Evolutionary conservation across 148 eudicot species (phyloP).

Genomic region (Nepenthes mirabilis): DNA sequence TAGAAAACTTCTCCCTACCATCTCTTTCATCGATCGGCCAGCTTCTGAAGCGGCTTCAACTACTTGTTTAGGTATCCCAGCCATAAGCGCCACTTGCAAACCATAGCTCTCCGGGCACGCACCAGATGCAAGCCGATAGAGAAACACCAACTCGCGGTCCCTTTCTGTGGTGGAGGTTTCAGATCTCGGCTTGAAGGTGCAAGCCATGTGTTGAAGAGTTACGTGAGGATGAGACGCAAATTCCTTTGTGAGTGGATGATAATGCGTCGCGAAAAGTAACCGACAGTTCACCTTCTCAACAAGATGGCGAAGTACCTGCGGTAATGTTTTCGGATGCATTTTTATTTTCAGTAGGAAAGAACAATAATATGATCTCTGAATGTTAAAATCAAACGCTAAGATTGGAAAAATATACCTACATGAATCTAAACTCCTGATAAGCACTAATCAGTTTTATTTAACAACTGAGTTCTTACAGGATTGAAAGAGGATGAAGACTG

Average conservation of each 20-base stretch:
- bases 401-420: too few species aligned
- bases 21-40: slow-evolving; percentile 53
- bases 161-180: slow-evolving; percentile 12
- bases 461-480: too few species aligned
- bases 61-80: slow-evolving; percentile 70
- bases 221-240: slow-evolving; percentile 84
- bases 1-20: slow-evolving; percentile 58
- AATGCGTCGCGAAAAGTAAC: slow-evolving; percentile 89
- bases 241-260: slow-evolving; percentile 94
- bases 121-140: slow-evolving; percentile 67
- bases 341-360: not conserved
- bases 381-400: too few species aligned
- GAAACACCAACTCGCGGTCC: slow-evolving; percentile 52
- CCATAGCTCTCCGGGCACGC: slow-evolving; percentile 96
- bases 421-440: too few species aligned
- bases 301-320: slow-evolving; percentile 89
- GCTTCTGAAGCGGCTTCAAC: slow-evolving; percentile 62
- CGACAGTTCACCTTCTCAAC: slow-evolving; percentile 86
- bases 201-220: slow-evolving; percentile 80
- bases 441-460: too few species aligned
- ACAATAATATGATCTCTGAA: not conserved
- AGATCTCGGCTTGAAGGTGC: slow-evolving; percentile 35
- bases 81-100: slow-evolving; percentile 91
- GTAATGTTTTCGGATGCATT: too few species aligned
- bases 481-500: too few species aligned